These are phyloP conservation scores for Kwoniella dejecticola DNA, from an alignment of 768 basidiomycete genomes.

Conservation along the genomic window DNA sequence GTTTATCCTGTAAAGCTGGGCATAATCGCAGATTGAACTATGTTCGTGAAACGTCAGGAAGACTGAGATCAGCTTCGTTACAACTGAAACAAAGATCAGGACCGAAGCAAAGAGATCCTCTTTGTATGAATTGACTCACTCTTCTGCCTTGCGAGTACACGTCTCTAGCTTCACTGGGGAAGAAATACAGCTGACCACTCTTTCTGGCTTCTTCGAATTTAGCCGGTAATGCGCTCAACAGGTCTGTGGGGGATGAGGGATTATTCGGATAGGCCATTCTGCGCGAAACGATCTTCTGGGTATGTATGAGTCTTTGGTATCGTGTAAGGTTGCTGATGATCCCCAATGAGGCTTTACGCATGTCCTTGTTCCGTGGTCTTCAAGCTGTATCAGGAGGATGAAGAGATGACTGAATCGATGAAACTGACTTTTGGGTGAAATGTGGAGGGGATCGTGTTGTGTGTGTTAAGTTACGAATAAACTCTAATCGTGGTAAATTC, in stretches of 20 bases:
- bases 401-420: no score
- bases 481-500: no score
- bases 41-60: neutral
- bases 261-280: conserved; percentile 37
- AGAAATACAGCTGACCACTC: conserved; percentile 72
- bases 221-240: conserved; percentile 43
- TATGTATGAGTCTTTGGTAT: neutral
- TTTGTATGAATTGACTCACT: no score
- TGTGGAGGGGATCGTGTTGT: no score
- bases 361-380: no score
- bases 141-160: conserved; percentile 67
- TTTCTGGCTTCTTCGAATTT: conserved; percentile 48
- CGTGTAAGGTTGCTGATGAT: no score
- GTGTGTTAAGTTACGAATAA: no score
- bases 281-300: neutral
- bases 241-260: conserved; percentile 34
- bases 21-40: conserved; percentile 87
- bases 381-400: no score
- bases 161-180: conserved; percentile 68
- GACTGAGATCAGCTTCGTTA: neutral
- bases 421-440: no score
- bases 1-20: conserved; percentile 80
- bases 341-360: no score
- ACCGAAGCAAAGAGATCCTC: no score
- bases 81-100: neutral